Evolutionary conservation across 805 yeast genomes (phyloP).

Genomic region (Candida dajiaensis): DNA sequence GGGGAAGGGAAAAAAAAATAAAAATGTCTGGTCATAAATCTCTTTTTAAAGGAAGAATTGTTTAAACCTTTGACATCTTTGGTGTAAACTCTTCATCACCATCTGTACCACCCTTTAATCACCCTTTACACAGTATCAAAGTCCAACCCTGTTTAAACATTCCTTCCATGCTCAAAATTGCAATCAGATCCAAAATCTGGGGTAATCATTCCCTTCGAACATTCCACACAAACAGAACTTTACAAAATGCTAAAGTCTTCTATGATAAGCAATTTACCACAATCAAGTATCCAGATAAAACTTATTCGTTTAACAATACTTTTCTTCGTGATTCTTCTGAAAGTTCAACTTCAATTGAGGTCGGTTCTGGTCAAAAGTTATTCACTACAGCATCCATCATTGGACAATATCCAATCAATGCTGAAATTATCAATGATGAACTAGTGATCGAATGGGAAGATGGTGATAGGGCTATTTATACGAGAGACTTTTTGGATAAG

Average conservation of each 20-base stretch:
- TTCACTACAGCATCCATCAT: slow-evolving; percentile 53
- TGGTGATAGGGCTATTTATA: slow-evolving; percentile 37
- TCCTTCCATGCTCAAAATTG: not conserved
- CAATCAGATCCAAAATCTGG: slow-evolving; percentile 1
- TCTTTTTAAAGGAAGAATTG: too few species aligned
- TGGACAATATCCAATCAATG: slow-evolving; percentile 26
- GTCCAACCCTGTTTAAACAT: too few species aligned
- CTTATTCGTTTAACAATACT: slow-evolving; percentile 32
- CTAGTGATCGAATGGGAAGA: slow-evolving; percentile 44
- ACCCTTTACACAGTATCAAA: too few species aligned
- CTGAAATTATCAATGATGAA: slow-evolving; percentile 29
- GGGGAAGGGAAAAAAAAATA: too few species aligned
- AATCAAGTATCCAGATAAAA: slow-evolving; percentile 8
- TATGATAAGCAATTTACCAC: slow-evolving; percentile 5
- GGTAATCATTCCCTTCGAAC: not conserved
- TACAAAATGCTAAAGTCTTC: slow-evolving; percentile 1
- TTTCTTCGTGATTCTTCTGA: slow-evolving; percentile 65
- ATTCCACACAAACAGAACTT: not conserved
- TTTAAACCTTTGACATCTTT: too few species aligned
- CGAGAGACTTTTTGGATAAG: slow-evolving; percentile 40
- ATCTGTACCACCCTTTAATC: too few species aligned
- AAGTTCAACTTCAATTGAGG: slow-evolving; percentile 44
- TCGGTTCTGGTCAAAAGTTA: slow-evolving; percentile 50
- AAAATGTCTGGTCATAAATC: too few species aligned
- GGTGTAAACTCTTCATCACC: too few species aligned